These are phyloP conservation scores for Amylostereum areolatum DNA, from an alignment of 1,284 basidiomycete genomes.

Conservation along the genomic window DNA sequence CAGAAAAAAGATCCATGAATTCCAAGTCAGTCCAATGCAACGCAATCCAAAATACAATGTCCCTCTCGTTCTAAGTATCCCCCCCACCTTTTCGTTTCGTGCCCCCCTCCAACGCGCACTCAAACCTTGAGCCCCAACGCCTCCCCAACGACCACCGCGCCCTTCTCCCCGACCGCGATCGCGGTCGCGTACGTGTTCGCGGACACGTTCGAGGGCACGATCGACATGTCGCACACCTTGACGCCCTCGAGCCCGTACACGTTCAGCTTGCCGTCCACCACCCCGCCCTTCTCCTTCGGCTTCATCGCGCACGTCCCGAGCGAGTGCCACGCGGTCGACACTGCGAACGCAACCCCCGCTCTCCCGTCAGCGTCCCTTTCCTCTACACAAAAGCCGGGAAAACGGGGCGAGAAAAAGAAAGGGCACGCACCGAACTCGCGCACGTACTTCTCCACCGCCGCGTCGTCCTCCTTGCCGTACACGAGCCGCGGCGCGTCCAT, in stretches of 20 bases:
- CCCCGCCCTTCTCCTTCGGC: slow-evolving; percentile 46
- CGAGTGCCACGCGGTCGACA: slow-evolving; percentile 49
- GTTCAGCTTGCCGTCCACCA: slow-evolving; percentile 54
- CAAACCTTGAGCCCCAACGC: slow-evolving; percentile 31
- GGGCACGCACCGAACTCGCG: slow-evolving; percentile 21
- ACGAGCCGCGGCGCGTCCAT: slow-evolving; percentile 39
- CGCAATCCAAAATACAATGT: too few species aligned
- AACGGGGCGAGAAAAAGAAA: background rate
- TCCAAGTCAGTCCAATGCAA: too few species aligned
- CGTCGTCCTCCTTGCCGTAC: slow-evolving; percentile 53
- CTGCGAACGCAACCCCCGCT: too few species aligned
- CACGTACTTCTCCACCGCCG: slow-evolving; percentile 38
- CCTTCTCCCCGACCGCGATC: slow-evolving; percentile 45
- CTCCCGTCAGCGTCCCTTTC: background rate
- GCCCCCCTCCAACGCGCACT: too few species aligned
- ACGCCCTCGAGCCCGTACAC: slow-evolving; percentile 57
- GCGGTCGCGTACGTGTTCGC: slow-evolving; percentile 48
- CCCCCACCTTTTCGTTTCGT: too few species aligned
- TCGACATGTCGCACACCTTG: slow-evolving; percentile 53
- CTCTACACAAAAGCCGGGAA: slow-evolving; percentile 8
- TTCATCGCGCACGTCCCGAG: slow-evolving; percentile 68
- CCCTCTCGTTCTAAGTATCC: too few species aligned
- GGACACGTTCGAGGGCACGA: slow-evolving; percentile 39
- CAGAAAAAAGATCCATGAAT: too few species aligned
- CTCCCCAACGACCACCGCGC: slow-evolving; percentile 38